Base-by-base conservation (phyloP, 306 rosid species). In the Casuarina equisetifolia region DNA sequence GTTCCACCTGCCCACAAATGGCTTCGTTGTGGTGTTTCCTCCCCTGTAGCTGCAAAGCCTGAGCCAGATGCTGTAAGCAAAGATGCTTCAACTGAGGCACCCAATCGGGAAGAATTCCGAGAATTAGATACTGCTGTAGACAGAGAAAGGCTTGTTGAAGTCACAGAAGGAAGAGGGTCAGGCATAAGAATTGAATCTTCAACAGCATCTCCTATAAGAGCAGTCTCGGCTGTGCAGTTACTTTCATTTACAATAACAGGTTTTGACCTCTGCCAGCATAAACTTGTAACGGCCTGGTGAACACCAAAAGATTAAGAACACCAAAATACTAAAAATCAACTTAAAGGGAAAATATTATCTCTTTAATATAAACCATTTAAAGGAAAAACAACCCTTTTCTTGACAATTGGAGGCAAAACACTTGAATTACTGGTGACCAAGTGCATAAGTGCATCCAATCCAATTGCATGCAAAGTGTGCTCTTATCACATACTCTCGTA, bases 121-220 rank as follows among this genome's bases (percentile, higher is more conserved):
- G 97, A 81, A 85, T 78, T 77, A 17, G 96, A 55, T 77, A 88
- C 68, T 38, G 84, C 82, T 70, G 93, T 80, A 49, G 97, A 88
- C 48, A 81, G 82, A 55, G 93, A 80, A 80, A 81, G 73, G 67
- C 78, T 88, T 9, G 97, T 92, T 43, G 96, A 86, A 78, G 90
- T 86, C 82, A 88, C 80, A 78, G 97, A 90, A 74, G 99, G 98
- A 81, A 92, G 89, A 73, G 97, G 99, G 82, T 96, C 99, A 9
- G 99, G 99, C 99, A 96, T 92, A 79, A 96, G 96, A 83, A 96
- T 84, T 80, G 99, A 93, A 80, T 92, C 98, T 87, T 92, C 99
- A 72, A 93, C 84, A 73, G 94, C 75, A 86, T 89, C 91, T 82
- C 99, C 99, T 63, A 96, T 83, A 72, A 96, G 98, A 64, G 94